These are phyloP conservation scores for Talaromyces borbonicus DNA, from an alignment of 495 filamentous ascomycete species.

Conservation along the genomic window DNA sequence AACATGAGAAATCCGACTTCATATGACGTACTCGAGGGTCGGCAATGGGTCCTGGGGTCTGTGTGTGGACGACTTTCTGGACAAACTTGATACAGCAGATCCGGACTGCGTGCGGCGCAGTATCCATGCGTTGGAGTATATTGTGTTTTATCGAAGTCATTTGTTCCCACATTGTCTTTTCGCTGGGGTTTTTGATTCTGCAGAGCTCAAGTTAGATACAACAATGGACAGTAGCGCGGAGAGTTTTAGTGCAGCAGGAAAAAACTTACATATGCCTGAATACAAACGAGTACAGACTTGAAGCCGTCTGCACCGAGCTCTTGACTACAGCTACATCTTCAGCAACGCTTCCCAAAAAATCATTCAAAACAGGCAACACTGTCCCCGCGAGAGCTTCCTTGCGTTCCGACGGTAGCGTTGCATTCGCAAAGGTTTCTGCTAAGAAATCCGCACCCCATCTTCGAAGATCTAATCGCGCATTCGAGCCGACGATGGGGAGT, in stretches of 20 bases:
- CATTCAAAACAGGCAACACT: slow-evolving; percentile 64
- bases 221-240: too few species aligned
- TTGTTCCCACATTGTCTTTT: slow-evolving; percentile 71
- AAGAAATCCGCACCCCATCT: slow-evolving; percentile 96
- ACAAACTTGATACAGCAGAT: slow-evolving; percentile 96
- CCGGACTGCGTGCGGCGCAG: slow-evolving; percentile 61
- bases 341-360: slow-evolving; percentile 59
- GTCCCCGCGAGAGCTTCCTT: slow-evolving; percentile 66
- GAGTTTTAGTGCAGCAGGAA: too few species aligned
- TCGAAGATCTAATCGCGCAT: slow-evolving; percentile 64
- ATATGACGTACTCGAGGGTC: slow-evolving; percentile 67
- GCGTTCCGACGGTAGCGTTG: slow-evolving; percentile 55
- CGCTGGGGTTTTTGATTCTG: slow-evolving; percentile 78
- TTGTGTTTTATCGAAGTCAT: slow-evolving; percentile 84
- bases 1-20: too few species aligned
- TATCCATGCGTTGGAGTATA: slow-evolving; percentile 83
- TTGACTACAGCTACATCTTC: slow-evolving; percentile 67
- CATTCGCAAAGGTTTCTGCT: slow-evolving; percentile 89
- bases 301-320: slow-evolving; percentile 71
- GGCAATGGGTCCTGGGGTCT: slow-evolving; percentile 71
- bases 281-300: slow-evolving; percentile 84
- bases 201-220: too few species aligned
- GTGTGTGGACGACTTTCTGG: slow-evolving; percentile 83
- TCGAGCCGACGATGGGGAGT: slow-evolving; percentile 76
- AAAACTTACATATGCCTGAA: slow-evolving; percentile 85